phyloP scores from a whole-genome alignment of 2,329 filamentous ascomycete species.

The Xylaria arbuscula region DNA sequence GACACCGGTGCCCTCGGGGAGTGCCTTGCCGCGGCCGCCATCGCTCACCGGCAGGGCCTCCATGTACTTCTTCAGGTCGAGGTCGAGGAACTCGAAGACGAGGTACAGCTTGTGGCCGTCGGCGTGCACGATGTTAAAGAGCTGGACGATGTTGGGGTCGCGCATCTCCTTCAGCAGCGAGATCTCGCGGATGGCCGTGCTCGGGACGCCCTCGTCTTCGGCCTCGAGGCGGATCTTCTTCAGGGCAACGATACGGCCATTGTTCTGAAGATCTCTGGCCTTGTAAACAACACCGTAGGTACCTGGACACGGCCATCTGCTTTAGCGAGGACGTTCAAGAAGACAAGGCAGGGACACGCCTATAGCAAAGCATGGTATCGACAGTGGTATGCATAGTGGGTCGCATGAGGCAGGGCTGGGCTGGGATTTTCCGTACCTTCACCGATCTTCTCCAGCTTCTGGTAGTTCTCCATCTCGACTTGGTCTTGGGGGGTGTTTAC shows the following conservation, averaged over 20 bases:
- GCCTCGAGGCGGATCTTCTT: conserved; percentile 97
- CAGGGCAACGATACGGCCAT: conserved; percentile 86
- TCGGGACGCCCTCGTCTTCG: conserved; percentile 93
- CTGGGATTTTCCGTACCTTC: conserved; percentile 70
- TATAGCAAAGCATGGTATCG: not conserved
- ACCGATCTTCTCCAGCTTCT: conserved; percentile 96
- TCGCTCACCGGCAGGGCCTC: conserved; percentile 86
- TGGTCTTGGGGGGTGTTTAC: not conserved
- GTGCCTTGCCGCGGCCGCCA: conserved; percentile 84
- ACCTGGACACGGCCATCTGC: conserved; percentile 61
- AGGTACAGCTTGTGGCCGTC: conserved; percentile 96
- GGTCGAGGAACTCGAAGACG: conserved; percentile 90
- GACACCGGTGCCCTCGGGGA: conserved; percentile 79
- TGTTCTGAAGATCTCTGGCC: conserved; percentile 83
- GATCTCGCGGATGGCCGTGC: conserved; percentile 93
- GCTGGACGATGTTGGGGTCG: conserved; percentile 87
- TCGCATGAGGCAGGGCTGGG: conserved; percentile 9
- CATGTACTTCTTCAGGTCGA: conserved; percentile 97
- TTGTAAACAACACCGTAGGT: conserved; percentile 98
- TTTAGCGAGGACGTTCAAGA: conserved; percentile 20
- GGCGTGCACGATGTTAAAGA: conserved; percentile 92
- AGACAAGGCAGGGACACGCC: not conserved
- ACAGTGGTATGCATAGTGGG: not conserved
- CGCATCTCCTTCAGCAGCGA: conserved; percentile 95
- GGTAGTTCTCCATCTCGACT: conserved; percentile 86